Conservation (phyloP, 2,329 filamentous ascomycete genomes). For the Colletotrichum kahawae region DNA sequence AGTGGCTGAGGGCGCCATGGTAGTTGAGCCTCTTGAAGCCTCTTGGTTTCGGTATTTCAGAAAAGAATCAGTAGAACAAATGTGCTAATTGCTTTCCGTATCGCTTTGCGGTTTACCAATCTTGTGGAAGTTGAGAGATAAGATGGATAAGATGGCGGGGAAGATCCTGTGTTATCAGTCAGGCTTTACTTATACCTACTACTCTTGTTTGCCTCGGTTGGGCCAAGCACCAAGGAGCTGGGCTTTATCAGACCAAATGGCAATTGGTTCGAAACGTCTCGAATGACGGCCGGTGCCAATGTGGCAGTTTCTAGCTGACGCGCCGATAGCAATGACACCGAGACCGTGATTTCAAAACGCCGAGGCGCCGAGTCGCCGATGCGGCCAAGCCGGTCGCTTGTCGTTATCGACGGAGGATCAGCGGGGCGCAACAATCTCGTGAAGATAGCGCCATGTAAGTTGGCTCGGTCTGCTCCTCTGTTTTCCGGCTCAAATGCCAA, state of each 20-base stretch:
- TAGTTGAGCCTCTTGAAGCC: not conserved
- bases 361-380: not conserved
- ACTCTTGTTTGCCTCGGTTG: not conserved
- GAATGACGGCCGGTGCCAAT: not conserved
- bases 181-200: not conserved
- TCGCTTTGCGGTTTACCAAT: not conserved
- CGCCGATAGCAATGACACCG: not conserved
- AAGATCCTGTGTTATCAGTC: not conserved
- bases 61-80: not conserved
- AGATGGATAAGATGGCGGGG: not conserved
- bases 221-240: not conserved
- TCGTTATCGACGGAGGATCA: not conserved
- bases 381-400: not conserved
- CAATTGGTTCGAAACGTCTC: not conserved
- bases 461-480: not conserved
- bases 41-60: not conserved
- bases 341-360: not conserved
- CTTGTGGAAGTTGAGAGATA: not conserved
- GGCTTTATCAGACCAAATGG: not conserved
- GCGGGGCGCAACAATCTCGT: not conserved
- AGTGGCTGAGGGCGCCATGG: not conserved
- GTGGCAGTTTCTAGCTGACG: not conserved
- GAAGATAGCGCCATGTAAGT: not conserved
- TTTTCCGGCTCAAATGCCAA: not conserved
- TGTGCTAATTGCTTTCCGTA: not conserved